A percentile compares a stretch with the other conserved stretches of the same genome.
Evolutionary conservation across 75 land plant species (phyloP).

Genomic region (Selaginella moellendorffii): DNA sequence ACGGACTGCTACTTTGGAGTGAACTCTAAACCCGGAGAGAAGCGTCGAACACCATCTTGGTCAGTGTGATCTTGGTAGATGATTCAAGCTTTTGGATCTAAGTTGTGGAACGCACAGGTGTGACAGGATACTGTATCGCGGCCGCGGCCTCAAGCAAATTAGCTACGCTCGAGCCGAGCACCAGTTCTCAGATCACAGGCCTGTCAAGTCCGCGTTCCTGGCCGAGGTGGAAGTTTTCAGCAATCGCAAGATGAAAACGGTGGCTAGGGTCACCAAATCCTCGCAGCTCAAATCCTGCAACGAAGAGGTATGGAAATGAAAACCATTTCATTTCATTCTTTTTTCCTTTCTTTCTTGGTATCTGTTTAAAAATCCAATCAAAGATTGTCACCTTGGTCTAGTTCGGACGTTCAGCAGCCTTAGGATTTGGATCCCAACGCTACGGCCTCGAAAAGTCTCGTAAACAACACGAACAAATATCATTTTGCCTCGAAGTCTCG

Average conservation of each 20-base stretch:
- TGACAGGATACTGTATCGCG: background rate
- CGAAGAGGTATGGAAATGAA: no score
- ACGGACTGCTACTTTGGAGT: background rate
- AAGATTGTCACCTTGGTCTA: no score
- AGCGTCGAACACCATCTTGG: constrained; percentile 1
- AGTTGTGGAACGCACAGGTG: background rate
- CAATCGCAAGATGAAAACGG: constrained; percentile 23
- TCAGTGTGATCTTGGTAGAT: background rate
- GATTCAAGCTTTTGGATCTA: background rate
- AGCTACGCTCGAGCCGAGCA: background rate
- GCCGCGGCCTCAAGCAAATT: background rate
- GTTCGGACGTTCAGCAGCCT: no score
- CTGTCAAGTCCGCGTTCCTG: constrained; percentile 3
- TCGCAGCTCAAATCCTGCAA: no score
- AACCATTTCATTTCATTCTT: no score
- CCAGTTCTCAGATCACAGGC: background rate
- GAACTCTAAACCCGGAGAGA: background rate
- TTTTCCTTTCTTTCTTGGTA: no score
- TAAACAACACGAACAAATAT: no score
- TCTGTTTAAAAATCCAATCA: no score
- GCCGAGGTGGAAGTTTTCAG: constrained; percentile 22
- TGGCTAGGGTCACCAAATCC: no score
- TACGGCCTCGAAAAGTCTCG: no score
- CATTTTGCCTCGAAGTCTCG: no score
- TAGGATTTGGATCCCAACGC: no score